Evolutionary conservation across 1,284 basidiomycete species (phyloP).

Genomic region (Sporisorium exsertum): DNA sequence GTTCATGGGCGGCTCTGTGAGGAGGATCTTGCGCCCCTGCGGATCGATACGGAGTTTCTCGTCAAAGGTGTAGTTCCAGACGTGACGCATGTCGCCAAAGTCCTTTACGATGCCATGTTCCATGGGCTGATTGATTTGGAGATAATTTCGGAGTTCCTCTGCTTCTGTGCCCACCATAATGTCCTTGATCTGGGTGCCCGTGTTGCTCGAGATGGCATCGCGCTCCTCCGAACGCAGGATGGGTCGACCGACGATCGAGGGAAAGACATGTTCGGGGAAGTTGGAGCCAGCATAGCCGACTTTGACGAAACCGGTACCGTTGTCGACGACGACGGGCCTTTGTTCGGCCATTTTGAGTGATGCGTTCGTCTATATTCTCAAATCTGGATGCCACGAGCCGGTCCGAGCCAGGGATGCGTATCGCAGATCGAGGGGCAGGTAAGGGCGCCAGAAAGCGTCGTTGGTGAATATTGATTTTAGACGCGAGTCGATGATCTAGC

Average conservation of each 20-base stretch:
- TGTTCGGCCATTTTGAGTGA: slow-evolving; percentile 61
- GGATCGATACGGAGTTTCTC: slow-evolving; percentile 93
- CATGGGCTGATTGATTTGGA: slow-evolving; percentile 97
- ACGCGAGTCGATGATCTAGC: too few species aligned
- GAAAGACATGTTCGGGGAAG: slow-evolving; percentile 98
- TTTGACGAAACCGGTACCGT: slow-evolving; percentile 94
- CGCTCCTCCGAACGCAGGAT: slow-evolving; percentile 98
- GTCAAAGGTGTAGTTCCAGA: slow-evolving; percentile 99
- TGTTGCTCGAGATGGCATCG: slow-evolving; percentile 73
- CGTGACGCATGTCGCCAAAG: slow-evolving; percentile 97
- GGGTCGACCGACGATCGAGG: slow-evolving; percentile 94
- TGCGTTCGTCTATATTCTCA: background rate
- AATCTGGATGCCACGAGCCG: background rate
- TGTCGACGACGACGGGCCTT: slow-evolving; percentile 90
- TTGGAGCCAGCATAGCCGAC: slow-evolving; percentile 88
- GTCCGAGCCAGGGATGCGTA: background rate
- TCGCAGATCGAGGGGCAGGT: background rate
- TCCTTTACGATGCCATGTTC: slow-evolving; percentile 99
- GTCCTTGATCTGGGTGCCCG: slow-evolving; percentile 76
- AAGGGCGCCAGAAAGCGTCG: background rate
- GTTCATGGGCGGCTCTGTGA: slow-evolving; percentile 99
- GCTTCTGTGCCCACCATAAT: slow-evolving; percentile 98
- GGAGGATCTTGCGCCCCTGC: slow-evolving; percentile 85
- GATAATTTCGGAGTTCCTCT: slow-evolving; percentile 89
- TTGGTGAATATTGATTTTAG: background rate